Evolutionary conservation across 768 basidiomycete species (phyloP).

Genomic region (Leccinum longicurvipes): DNA sequence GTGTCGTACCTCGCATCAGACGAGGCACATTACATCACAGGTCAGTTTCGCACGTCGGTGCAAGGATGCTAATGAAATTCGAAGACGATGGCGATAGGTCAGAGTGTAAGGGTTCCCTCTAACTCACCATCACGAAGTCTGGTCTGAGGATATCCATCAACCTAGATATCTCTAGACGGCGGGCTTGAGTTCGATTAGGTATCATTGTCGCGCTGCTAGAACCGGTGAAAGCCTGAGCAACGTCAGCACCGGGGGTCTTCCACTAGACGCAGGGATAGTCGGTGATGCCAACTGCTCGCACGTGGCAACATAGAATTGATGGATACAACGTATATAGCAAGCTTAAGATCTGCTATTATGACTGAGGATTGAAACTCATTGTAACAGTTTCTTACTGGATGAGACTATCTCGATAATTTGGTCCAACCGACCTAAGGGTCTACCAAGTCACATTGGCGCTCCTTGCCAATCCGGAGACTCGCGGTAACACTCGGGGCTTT

Average conservation of each 20-base stretch:
- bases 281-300: too few relatives aligned
- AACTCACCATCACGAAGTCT: background rate
- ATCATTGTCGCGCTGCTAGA: background rate
- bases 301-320: too few relatives aligned
- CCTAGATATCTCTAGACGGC: background rate
- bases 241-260: too few relatives aligned
- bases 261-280: too few relatives aligned
- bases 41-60: background rate
- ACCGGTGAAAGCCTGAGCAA: too few relatives aligned
- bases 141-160: background rate
- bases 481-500: conserved; percentile 26
- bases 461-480: background rate
- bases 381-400: too few relatives aligned
- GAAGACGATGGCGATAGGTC: background rate
- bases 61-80: background rate
- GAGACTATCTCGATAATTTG: too few relatives aligned
- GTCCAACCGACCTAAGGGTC: background rate
- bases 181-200: background rate
- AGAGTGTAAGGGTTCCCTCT: background rate
- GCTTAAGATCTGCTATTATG: too few relatives aligned
- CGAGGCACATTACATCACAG: background rate
- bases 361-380: too few relatives aligned
- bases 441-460: background rate
- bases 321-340: too few relatives aligned
- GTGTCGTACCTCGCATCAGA: background rate